phyloP scores from a whole-genome alignment of 345 rosid species.

The Crucihimalaya himalaica region DNA sequence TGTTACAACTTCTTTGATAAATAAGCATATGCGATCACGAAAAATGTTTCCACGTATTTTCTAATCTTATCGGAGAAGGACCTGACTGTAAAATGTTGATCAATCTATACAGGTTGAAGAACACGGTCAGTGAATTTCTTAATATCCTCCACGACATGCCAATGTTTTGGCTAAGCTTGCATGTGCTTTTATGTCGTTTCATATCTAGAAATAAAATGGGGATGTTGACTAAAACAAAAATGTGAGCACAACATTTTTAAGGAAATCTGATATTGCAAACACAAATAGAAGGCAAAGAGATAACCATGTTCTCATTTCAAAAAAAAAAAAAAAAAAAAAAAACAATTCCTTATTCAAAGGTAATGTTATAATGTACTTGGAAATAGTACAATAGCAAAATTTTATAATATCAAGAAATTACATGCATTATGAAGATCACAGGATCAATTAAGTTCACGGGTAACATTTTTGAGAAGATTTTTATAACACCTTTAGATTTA shows the following conservation, averaged over 20 bases:
- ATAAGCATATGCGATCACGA: not conserved
- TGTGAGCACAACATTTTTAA: too few species aligned
- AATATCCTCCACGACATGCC: too few species aligned
- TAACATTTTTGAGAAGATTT: not conserved
- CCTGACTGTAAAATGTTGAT: too few species aligned
- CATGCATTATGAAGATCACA: not conserved
- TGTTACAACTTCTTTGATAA: not conserved
- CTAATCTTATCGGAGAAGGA: too few species aligned
- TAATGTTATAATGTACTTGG: not conserved
- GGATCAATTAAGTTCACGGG: not conserved
- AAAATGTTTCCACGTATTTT: too few species aligned
- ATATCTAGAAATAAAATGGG: too few species aligned
- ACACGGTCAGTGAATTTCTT: too few species aligned
- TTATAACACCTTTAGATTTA: not conserved
- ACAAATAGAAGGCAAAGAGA: not conserved
- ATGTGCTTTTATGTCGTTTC: too few species aligned
- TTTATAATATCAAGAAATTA: not conserved
- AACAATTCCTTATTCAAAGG: not conserved
- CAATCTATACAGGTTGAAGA: too few species aligned
- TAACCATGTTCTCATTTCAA: not conserved
- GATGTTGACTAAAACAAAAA: too few species aligned
- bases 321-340: not conserved
- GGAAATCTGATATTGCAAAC: not conserved
- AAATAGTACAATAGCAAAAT: not conserved
- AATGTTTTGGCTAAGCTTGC: too few species aligned